Conservation (phyloP, 345 rosid genomes). For the Clarkia xantiana region DNA sequence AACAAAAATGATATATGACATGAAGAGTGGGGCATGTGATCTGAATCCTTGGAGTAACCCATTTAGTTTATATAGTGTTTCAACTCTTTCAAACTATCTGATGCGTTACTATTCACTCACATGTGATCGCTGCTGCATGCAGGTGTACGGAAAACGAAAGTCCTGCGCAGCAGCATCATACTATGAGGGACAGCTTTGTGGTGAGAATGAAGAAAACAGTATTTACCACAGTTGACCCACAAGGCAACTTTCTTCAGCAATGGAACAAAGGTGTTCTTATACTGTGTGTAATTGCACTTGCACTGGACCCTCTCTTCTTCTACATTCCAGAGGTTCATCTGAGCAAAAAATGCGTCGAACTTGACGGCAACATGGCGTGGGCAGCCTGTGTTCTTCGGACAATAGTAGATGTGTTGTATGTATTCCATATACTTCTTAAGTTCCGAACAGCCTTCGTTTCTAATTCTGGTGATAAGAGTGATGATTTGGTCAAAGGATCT, state of each 20-base stretch:
- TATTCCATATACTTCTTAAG: constrained; percentile 69
- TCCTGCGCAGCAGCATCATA: too few relatives aligned
- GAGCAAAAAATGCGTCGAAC: constrained; percentile 40
- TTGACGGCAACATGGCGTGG: constrained; percentile 60
- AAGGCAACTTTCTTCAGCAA: constrained; percentile 64
- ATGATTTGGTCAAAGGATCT: constrained; percentile 67
- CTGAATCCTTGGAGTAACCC: too few relatives aligned
- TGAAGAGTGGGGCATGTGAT: too few relatives aligned
- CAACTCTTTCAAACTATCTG: too few relatives aligned
- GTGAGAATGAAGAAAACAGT: too few relatives aligned
- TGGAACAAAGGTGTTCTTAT: constrained; percentile 95
- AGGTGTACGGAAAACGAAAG: too few relatives aligned
- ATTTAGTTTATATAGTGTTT: too few relatives aligned
- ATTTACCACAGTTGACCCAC: too few relatives aligned
- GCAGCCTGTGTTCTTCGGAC: constrained; percentile 73
- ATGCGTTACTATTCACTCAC: too few relatives aligned
- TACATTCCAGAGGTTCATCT: constrained; percentile 58
- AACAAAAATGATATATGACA: too few relatives aligned
- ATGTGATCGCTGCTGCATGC: too few relatives aligned
- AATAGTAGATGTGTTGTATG: constrained; percentile 66
- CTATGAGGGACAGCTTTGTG: too few relatives aligned
- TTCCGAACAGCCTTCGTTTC: constrained; percentile 88
- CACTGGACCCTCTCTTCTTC: constrained; percentile 84
- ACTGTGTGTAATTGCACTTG: constrained; percentile 71
- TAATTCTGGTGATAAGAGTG: constrained; percentile 92